Percentiles rank a stretch among this genome's conserved stretches.
Conservation (phyloP, 371 early-diverging fungal species). For the Mucor lusitanicus region DNA sequence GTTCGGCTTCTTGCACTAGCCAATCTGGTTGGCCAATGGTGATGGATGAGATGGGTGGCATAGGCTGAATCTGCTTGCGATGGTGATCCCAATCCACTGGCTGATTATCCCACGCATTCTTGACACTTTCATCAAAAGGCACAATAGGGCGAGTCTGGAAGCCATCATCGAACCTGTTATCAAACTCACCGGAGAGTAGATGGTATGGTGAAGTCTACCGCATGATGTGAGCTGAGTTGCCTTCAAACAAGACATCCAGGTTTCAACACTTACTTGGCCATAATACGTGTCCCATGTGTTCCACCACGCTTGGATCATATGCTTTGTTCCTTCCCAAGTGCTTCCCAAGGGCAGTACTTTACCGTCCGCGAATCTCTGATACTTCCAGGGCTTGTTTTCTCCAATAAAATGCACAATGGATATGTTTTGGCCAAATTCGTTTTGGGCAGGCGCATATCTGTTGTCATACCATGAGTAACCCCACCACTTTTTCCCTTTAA, state of each 20-base stretch:
- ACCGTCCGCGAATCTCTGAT: slow-evolving; percentile 67
- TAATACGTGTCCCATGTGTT: slow-evolving; percentile 65
- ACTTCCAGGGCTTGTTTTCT: slow-evolving; percentile 87
- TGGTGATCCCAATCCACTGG: slow-evolving; percentile 27
- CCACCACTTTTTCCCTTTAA: background rate
- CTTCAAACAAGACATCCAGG: background rate
- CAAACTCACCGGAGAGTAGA: slow-evolving; percentile 13
- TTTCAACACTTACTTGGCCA: slow-evolving; percentile 36
- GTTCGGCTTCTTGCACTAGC: slow-evolving; percentile 10
- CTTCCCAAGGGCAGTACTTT: slow-evolving; percentile 46
- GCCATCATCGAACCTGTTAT: slow-evolving; percentile 10
- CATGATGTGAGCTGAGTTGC: background rate
- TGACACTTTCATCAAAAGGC: slow-evolving; percentile 26
- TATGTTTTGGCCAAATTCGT: slow-evolving; percentile 66
- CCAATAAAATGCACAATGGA: slow-evolving; percentile 92
- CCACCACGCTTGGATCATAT: slow-evolving; percentile 73
- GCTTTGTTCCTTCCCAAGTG: slow-evolving; percentile 50
- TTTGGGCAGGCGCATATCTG: slow-evolving; percentile 77
- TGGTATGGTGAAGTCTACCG: slow-evolving; percentile 23
- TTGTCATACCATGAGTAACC: background rate
- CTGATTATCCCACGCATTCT: slow-evolving; percentile 40
- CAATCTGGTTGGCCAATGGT: slow-evolving; percentile 24
- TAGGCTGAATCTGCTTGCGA: slow-evolving; percentile 27
- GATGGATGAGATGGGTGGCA: slow-evolving; percentile 30
- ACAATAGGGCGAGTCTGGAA: slow-evolving; percentile 28